phyloP scores from a whole-genome alignment of 2,329 filamentous ascomycete genomes.

The Neonectria coccinea region DNA sequence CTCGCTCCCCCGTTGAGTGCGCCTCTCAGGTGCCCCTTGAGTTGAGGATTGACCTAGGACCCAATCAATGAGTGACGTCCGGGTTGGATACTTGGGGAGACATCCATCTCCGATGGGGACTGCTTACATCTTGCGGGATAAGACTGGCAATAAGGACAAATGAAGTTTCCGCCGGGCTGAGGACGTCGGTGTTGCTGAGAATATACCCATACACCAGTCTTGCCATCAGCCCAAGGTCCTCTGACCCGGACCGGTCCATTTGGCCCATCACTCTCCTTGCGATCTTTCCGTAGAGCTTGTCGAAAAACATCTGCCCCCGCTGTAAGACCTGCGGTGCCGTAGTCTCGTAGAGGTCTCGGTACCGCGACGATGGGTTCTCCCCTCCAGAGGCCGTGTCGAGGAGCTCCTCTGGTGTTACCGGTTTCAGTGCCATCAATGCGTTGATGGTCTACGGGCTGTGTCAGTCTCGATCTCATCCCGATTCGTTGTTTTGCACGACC shows the following conservation, averaged over 20 bases:
- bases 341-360: constrained; percentile 37
- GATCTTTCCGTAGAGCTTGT: constrained; percentile 42
- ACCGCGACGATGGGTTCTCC: constrained; percentile 25
- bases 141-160: constrained; percentile 45
- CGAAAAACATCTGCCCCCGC: constrained; percentile 40
- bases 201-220: constrained; percentile 44
- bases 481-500: background rate
- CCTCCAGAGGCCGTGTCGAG: constrained; percentile 29
- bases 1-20: constrained; percentile 44
- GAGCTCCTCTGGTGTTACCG: constrained; percentile 40
- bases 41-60: constrained; percentile 43
- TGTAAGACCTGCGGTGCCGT: constrained; percentile 31
- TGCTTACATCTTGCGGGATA: constrained; percentile 45
- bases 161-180: constrained; percentile 42
- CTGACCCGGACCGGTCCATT: constrained; percentile 42
- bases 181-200: constrained; percentile 41
- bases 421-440: constrained; percentile 39
- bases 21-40: constrained; percentile 44
- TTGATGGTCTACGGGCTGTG: constrained; percentile 39
- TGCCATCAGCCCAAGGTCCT: constrained; percentile 42
- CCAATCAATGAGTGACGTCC: background rate
- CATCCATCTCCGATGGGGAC: background rate
- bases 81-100: background rate
- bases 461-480: constrained; percentile 19
- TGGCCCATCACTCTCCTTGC: constrained; percentile 44